phyloP scores from a whole-genome alignment of 2,329 filamentous ascomycete genomes.

The Septoria linicola region DNA sequence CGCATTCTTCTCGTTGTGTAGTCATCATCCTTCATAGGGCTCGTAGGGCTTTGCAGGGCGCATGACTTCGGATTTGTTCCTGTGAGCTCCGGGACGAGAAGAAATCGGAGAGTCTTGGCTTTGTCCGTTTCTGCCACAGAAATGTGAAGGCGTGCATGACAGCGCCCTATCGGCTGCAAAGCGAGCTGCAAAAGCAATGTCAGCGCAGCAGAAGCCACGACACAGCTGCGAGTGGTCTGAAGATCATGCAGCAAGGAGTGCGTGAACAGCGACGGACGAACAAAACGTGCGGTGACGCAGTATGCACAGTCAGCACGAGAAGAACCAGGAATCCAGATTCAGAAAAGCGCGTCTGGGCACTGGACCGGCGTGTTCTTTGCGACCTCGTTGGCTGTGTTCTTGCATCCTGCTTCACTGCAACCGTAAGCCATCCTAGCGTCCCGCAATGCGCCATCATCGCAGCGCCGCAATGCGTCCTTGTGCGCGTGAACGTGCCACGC shows the following conservation, averaged over 20 bases:
- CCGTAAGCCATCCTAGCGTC: neutral
- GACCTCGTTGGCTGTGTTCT: neutral
- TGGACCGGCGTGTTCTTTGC: neutral
- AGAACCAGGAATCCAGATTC: constrained; percentile 2
- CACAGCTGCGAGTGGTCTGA: constrained; percentile 4
- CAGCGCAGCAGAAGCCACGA: neutral
- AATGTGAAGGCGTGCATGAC: neutral
- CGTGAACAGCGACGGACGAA: neutral
- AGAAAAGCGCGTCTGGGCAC: neutral
- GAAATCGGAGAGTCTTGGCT: constrained; percentile 4
- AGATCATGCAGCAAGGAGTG: too few relatives aligned
- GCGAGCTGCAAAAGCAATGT: constrained; percentile 7
- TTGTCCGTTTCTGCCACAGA: constrained; percentile 4
- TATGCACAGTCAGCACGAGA: constrained; percentile 6
- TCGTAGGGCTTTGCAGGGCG: constrained; percentile 2
- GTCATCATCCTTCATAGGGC: constrained; percentile 14
- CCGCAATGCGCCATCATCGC: constrained; percentile 2
- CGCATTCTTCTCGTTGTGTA: constrained; percentile 4
- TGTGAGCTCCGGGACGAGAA: constrained; percentile 4
- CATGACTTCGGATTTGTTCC: constrained; percentile 3
- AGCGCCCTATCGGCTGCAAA: constrained; percentile 1
- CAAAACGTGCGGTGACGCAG: neutral
- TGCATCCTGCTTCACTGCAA: constrained; percentile 1
- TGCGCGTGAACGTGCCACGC: constrained; percentile 5
- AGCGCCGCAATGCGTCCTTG: constrained; percentile 3